Base-by-base conservation (phyloP, 1,139 yeast genomes). In the Suhomyces wounanorum region DNA sequence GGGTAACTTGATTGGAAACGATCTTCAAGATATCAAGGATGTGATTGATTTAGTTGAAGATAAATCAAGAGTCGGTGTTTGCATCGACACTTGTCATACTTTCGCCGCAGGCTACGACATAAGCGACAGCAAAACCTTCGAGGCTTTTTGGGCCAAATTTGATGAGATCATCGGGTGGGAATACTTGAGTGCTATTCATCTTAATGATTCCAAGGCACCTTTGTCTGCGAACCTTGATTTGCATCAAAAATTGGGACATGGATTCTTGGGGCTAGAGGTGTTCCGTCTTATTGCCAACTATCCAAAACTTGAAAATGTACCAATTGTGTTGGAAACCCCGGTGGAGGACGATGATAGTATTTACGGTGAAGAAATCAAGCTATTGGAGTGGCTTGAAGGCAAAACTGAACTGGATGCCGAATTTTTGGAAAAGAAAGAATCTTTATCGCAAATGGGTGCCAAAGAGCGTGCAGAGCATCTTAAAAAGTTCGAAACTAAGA, bases 51-150 rank as follows among this genome's bases (percentile, higher is more conserved):
- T 84, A 75, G 82, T 94, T 8, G 87, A 89, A 3, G 81, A 91
- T 62, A 92, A 92, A 65, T 67, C 74, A 1, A 77, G 99, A 51
- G 85, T 94, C 8, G 99, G 99, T 1, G 96, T 94, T 1, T 95
- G 99, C 67, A 78, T 94, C 16, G 98, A 94, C 63, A 92, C 98
- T 0, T 94, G 98, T 66, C 98, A 94, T 67, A 78, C 96, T 0
- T 90, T 88, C 75, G 97, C 98, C 0, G 97, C 98, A 0, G 99
- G 99, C 1, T 92, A 89, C 67, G 98, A 95, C 63, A 78, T 94
- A 41, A 69, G 84, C n/a, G 75, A 80, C 1, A 77, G 78, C 53
- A 81, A 75, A 25, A 66, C 73, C 10, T 89, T 85, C 68, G 72
- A 78, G 21, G 72, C 70, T 44, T 91, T 94, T 65, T 88, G 97